Base-by-base conservation (phyloP, 2,329 filamentous ascomycete species). In the Hymenoscyphus albidus region DNA sequence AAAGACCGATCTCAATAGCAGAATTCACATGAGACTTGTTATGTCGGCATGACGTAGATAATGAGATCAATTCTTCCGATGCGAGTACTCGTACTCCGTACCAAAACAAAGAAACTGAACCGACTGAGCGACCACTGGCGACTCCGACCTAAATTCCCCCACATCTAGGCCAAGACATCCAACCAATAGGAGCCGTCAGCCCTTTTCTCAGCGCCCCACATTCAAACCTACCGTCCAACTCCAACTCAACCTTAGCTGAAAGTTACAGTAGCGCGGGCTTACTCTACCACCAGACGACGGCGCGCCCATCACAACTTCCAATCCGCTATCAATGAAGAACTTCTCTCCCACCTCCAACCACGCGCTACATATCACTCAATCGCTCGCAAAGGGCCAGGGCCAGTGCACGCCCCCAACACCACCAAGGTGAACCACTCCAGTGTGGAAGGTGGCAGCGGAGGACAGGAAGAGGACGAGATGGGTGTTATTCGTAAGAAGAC, bases 401-500 rank as follows among this genome's bases (percentile, higher is more conserved):
- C 22, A n/a, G 22, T 18, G 3, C n/a, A 22, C 18, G 18, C 44
- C 44, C 44, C 12, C n/a, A 27, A 51, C 18, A 51, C 44, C 44
- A 51, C 44, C 44, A 51, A 51, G 44, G 44, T 51, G 44, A 51
- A 18, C 44, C n/a, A 22, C 7, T 51, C 44, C 44, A 51, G 44
- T n/a, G 44, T 51, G 44, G 44, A 51, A 51, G 44, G 44, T 22
- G 32, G 18, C 13, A 31, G 38, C 48, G 7, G n/a, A n/a, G 42
- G 48, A 54, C 59, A 39, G 38, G 32, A 61, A 61, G 40, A 56
- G 58, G 55, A 32, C 32, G 59, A 60, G 9, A 97, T 97, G 94
- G 93, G 93, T 72, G 90, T 97, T 74, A 97, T 97, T 77, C 90
- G 93, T 76, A 97, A 97, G 83, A 97, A 97, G 81, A 95, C 92